Evolutionary conservation across 768 basidiomycete genomes (phyloP).

Genomic region (Tephrocybe sp.): DNA sequence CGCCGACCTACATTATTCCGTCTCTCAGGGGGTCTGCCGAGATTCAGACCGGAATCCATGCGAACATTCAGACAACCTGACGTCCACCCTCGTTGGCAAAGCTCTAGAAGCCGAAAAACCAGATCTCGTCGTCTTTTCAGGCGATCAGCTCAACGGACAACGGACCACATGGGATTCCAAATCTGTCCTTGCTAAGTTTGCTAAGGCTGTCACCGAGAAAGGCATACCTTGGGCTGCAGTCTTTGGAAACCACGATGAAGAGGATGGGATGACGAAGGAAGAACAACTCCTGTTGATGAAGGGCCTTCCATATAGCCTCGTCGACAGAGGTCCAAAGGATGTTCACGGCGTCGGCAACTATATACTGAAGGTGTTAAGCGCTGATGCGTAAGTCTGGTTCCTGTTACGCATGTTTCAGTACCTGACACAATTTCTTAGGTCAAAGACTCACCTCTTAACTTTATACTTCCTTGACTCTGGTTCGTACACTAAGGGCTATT

Average conservation of each 20-base stretch:
- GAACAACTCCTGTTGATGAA: conserved; percentile 74
- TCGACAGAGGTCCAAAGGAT: conserved; percentile 76
- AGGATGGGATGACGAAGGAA: conserved; percentile 60
- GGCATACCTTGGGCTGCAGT: conserved; percentile 88
- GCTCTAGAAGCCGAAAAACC: conserved; percentile 83
- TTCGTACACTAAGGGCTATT: conserved; percentile 61
- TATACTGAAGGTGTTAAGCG: conserved; percentile 78
- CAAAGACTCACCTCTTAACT: conserved; percentile 85
- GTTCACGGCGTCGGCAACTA: conserved; percentile 94
- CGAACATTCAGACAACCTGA: conserved; percentile 73
- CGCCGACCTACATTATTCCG: conserved; percentile 93
- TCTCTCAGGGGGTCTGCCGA: conserved; percentile 72
- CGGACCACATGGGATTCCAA: conserved; percentile 86
- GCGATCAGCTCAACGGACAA: conserved; percentile 94
- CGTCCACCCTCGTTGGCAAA: conserved; percentile 66
- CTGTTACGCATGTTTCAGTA: neutral
- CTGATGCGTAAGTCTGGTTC: conserved; percentile 67
- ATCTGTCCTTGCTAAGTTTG: conserved; percentile 88
- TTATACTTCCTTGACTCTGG: conserved; percentile 93
- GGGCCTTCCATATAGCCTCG: conserved; percentile 81
- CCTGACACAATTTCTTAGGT: conserved; percentile 40
- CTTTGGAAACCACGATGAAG: conserved; percentile 94
- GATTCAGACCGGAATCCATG: conserved; percentile 66
- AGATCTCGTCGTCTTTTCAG: conserved; percentile 88
- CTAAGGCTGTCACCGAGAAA: conserved; percentile 69